These are phyloP conservation scores for Metarhizium rileyi DNA, from an alignment of 2,329 filamentous ascomycete genomes.

Conservation along the genomic window DNA sequence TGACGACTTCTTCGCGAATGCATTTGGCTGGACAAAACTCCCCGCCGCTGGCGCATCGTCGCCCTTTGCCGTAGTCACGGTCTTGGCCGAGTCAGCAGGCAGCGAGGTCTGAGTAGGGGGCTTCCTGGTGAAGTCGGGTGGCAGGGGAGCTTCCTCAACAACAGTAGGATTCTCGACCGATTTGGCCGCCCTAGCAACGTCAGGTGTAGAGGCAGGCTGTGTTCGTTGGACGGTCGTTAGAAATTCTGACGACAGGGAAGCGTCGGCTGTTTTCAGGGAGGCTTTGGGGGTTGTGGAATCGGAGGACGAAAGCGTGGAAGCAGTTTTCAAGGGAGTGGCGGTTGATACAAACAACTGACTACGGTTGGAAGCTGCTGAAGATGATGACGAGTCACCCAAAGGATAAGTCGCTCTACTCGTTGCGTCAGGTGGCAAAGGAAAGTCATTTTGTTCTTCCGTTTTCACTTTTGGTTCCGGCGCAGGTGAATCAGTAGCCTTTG, in stretches of 20 bases:
- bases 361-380: slow-evolving; percentile 34
- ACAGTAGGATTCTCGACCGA: slow-evolving; percentile 16
- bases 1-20: slow-evolving; percentile 20
- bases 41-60: slow-evolving; percentile 33
- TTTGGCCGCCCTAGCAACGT: slow-evolving; percentile 21
- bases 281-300: slow-evolving; percentile 15
- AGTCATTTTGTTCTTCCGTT: slow-evolving; percentile 25
- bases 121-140: slow-evolving; percentile 20
- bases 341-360: slow-evolving; percentile 20
- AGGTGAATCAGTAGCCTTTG: slow-evolving; percentile 8
- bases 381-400: slow-evolving; percentile 41
- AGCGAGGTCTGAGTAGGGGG: slow-evolving; percentile 25
- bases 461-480: slow-evolving; percentile 23
- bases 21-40: slow-evolving; percentile 23
- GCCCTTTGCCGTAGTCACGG: slow-evolving; percentile 16
- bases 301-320: slow-evolving; percentile 36
- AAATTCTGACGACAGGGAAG: slow-evolving; percentile 8
- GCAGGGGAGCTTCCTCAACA: slow-evolving; percentile 19
- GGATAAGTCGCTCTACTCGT: slow-evolving; percentile 43
- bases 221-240: slow-evolving; percentile 3
- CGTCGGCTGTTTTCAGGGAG: slow-evolving; percentile 5
- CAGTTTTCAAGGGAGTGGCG: slow-evolving; percentile 17
- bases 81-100: slow-evolving; percentile 30
- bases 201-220: slow-evolving; percentile 22
- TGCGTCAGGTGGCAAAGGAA: slow-evolving; percentile 44